Conservation (phyloP, 495 filamentous ascomycete species). For the Podospora anserina region DNA sequence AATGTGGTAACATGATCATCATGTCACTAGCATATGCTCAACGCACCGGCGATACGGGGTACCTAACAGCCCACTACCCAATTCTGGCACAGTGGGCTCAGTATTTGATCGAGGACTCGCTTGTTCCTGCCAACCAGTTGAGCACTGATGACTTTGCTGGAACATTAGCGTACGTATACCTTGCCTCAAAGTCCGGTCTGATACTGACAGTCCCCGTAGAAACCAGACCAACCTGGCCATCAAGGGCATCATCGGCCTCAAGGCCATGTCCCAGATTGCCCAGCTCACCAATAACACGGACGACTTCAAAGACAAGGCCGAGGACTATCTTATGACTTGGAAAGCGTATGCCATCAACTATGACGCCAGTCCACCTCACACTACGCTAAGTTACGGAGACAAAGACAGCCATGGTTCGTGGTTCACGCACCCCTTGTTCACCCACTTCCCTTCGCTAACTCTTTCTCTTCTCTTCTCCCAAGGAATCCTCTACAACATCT, state of each 20-base stretch:
- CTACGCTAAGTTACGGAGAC: slow-evolving; percentile 61
- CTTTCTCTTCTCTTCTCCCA: background rate
- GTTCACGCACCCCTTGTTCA: no score
- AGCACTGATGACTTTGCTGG: slow-evolving; percentile 95
- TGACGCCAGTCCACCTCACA: slow-evolving; percentile 62
- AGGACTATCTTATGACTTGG: slow-evolving; percentile 74
- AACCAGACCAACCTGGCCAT: slow-evolving; percentile 92
- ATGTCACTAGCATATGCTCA: slow-evolving; percentile 69
- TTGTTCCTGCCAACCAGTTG: slow-evolving; percentile 80
- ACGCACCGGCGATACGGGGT: slow-evolving; percentile 41
- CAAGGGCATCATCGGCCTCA: slow-evolving; percentile 93
- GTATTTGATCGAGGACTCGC: slow-evolving; percentile 76
- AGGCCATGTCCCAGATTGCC: slow-evolving; percentile 81
- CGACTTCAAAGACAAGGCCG: slow-evolving; percentile 64
- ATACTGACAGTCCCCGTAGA: slow-evolving; percentile 25
- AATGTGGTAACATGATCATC: slow-evolving; percentile 94
- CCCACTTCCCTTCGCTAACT: no score
- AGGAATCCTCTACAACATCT: slow-evolving; percentile 84
- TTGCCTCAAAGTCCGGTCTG: background rate
- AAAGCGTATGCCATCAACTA: slow-evolving; percentile 66
- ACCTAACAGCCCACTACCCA: slow-evolving; percentile 57
- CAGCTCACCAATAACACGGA: slow-evolving; percentile 56
- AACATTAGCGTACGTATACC: slow-evolving; percentile 53
- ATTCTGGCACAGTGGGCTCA: slow-evolving; percentile 84
- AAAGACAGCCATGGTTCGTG: slow-evolving; percentile 37